phyloP scores from a whole-genome alignment of 176 grass and related monocot genomes.

The Oryza rufipogon region DNA sequence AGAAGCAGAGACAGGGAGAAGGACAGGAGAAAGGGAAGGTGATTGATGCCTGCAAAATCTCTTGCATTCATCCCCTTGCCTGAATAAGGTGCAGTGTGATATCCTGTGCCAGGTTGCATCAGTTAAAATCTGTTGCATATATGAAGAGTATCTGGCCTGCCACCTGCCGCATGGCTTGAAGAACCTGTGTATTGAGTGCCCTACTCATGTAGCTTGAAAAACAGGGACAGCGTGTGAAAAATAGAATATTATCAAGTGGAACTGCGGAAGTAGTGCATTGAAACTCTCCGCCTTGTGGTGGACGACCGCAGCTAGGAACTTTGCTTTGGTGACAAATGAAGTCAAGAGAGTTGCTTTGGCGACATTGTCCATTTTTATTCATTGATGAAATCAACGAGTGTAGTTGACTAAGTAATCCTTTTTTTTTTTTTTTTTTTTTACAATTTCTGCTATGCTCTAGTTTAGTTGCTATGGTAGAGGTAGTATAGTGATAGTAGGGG shows the following conservation, averaged over 20 bases:
- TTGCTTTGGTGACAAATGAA: background rate
- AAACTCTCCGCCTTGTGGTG: background rate
- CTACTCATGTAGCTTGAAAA: slow-evolving; percentile 14
- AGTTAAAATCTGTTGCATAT: background rate
- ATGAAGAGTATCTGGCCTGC: background rate
- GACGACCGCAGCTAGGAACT: background rate
- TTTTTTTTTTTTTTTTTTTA: too few species aligned
- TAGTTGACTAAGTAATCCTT: too few species aligned
- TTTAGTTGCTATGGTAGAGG: too few species aligned
- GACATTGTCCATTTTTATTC: background rate
- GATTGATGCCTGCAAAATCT: slow-evolving; percentile 5
- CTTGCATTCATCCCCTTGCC: slow-evolving; percentile 18
- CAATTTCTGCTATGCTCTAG: background rate
- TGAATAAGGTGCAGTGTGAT: slow-evolving; percentile 1
- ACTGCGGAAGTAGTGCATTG: background rate
- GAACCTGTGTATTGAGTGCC: background rate
- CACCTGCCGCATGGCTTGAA: background rate
- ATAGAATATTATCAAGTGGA: slow-evolving; percentile 9
- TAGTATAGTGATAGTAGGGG: background rate
- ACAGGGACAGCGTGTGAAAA: slow-evolving; percentile 2
- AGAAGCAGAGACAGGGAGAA: slow-evolving; percentile 71
- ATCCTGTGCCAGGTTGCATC: slow-evolving; percentile 19
- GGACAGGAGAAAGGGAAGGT: slow-evolving; percentile 71
- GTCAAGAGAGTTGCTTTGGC: background rate
- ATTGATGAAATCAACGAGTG: background rate